These are phyloP conservation scores for Lagerstroemia speciosa DNA, from an alignment of 345 rosid species.

Conservation along the genomic window DNA sequence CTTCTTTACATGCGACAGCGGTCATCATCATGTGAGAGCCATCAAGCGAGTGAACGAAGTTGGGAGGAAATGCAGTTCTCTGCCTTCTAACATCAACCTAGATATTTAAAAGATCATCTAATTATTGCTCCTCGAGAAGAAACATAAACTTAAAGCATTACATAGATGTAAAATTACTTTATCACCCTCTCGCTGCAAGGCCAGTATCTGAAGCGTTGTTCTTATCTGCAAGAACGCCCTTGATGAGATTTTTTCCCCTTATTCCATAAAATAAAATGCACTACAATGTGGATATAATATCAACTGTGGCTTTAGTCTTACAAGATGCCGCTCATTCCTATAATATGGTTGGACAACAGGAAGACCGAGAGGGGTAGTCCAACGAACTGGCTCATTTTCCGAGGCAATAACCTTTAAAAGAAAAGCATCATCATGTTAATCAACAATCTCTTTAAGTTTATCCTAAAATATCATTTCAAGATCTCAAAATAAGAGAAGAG, in stretches of 20 bases:
- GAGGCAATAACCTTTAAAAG: slow-evolving; percentile 61
- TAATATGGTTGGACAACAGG: slow-evolving; percentile 95
- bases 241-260: not conserved
- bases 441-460: not conserved
- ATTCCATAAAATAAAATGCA: not conserved
- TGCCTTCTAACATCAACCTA: slow-evolving; percentile 83
- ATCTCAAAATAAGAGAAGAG: not conserved
- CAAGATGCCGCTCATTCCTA: slow-evolving; percentile 67
- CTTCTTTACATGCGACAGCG: slow-evolving; percentile 85
- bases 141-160: slow-evolving; percentile 1
- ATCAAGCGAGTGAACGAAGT: slow-evolving; percentile 92
- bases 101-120: not conserved
- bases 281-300: not conserved
- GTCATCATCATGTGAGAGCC: slow-evolving; percentile 99
- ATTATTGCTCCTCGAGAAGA: slow-evolving; percentile 3
- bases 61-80: slow-evolving; percentile 97
- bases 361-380: slow-evolving; percentile 96
- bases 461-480: not conserved
- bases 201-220: slow-evolving; percentile 87
- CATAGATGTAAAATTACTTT: slow-evolving; percentile 35
- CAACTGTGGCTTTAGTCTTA: slow-evolving; percentile 21
- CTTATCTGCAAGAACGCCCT: slow-evolving; percentile 46
- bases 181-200: slow-evolving; percentile 77
- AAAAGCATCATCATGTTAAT: not conserved
- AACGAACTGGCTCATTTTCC: slow-evolving; percentile 73